Conservation (phyloP, 768 basidiomycete genomes). For the Hemileccinum impolitum region DNA sequence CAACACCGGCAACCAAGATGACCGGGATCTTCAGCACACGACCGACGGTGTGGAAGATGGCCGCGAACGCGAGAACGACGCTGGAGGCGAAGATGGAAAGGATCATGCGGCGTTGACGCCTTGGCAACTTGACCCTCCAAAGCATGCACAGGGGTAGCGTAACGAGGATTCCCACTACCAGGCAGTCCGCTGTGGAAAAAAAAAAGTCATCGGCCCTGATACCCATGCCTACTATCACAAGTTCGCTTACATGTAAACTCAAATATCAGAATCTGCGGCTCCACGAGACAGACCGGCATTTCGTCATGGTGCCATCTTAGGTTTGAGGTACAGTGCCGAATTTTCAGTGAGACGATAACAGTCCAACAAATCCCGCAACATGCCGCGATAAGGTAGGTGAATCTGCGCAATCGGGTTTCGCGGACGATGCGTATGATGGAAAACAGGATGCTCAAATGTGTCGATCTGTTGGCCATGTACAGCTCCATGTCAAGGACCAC, state of each 20-base stretch:
- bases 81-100: slow-evolving; percentile 16
- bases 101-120: slow-evolving; percentile 16
- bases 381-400: neutral
- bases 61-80: slow-evolving; percentile 9
- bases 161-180: slow-evolving; percentile 9
- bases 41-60: slow-evolving; percentile 6
- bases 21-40: neutral
- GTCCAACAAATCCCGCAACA: slow-evolving; percentile 2
- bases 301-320: slow-evolving; percentile 3
- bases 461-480: neutral
- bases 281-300: neutral
- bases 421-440: slow-evolving; percentile 16
- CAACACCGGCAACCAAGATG: neutral
- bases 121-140: slow-evolving; percentile 15
- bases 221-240: neutral
- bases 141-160: slow-evolving; percentile 14
- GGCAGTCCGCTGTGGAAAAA: slow-evolving; percentile 5
- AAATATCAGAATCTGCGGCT: neutral
- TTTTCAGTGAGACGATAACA: neutral
- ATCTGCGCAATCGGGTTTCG: neutral
- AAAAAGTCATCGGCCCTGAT: neutral
- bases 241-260: slow-evolving; percentile 8
- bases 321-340: slow-evolving; percentile 5
- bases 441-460: slow-evolving; percentile 14
- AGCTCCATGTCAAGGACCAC: neutral